Base-by-base conservation (phyloP, 1,139 yeast species). In the Zygoascus meyerae region DNA sequence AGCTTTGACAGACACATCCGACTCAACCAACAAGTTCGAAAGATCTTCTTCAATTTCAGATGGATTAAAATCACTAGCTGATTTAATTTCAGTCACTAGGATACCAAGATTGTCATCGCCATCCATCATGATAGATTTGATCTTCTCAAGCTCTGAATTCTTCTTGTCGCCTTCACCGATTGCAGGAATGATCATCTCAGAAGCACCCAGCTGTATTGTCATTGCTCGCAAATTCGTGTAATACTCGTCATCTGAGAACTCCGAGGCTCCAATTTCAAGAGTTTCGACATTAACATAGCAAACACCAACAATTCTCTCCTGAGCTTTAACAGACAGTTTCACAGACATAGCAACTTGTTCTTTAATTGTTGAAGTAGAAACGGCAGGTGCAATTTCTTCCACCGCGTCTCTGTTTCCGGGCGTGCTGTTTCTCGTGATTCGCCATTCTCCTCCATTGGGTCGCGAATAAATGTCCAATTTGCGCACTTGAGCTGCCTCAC, bases 371-470 rank as follows among this genome's bases (percentile, higher is more conserved):
- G 34, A 28, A 16, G 29, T 35, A 11, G 29, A 18, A 5, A 29
- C 15, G 3, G 59, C 74, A 1, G 84, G 77, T 54, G 86, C 72
- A 65, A 86, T 68, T 32, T 83, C 87, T 52, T 86, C 96, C 42
- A 92, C 79, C 43, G 80, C 86, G 48, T 83, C 86, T 45, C 89
- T 70, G 63, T 92, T 90, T 3, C 98, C 98, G 0, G 97, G 97
- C 1, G 96, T 83, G 1, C 95, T 97, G 44, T 75, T 68, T 51
- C 75, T 75, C 29, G 75, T 52, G 45, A 84, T 61, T 41, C 70
- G 71, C 82, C 95, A 87, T 5, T 60, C 63, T 26, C 50, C 58
- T 44, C 65, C 67, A 36, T 44, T 53, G 8, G 45, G 41, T 51
- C 72, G 73, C 52, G 70, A 78, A 61, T 83, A 90, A 18, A 92